Evolutionary conservation across 2,329 filamentous ascomycete genomes (phyloP).

Genomic region (Pezicula radicicola): DNA sequence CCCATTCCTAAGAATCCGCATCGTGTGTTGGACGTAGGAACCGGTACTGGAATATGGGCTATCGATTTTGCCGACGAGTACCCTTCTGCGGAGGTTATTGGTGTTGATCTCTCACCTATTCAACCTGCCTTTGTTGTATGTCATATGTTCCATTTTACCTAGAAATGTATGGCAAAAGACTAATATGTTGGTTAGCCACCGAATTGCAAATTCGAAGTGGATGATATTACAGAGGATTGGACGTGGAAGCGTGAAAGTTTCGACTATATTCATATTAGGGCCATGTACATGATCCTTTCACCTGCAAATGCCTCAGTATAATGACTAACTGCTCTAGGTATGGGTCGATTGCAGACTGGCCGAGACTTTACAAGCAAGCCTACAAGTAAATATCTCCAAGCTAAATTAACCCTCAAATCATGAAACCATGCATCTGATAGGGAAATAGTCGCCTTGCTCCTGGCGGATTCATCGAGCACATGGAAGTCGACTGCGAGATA

Average conservation of each 20-base stretch:
- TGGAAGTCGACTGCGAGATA: slow-evolving; percentile 6
- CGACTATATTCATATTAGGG: slow-evolving; percentile 55
- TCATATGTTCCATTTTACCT: no score
- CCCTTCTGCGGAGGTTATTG: slow-evolving; percentile 20
- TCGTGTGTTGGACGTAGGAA: slow-evolving; percentile 31
- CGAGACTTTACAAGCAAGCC: slow-evolving; percentile 46
- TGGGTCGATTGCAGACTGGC: slow-evolving; percentile 53
- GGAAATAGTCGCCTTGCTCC: slow-evolving; percentile 23
- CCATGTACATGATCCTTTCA: slow-evolving; percentile 36
- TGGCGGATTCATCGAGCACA: slow-evolving; percentile 27
- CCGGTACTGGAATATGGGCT: slow-evolving; percentile 35
- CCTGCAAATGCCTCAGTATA: no score
- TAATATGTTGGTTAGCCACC: slow-evolving; percentile 30
- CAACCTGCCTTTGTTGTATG: slow-evolving; percentile 37
- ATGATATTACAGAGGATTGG: slow-evolving; percentile 48
- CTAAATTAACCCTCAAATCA: no score
- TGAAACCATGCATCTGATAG: no score
- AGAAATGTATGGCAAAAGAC: no score
- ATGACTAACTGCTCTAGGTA: no score
- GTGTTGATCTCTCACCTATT: slow-evolving; percentile 23
- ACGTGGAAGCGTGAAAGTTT: slow-evolving; percentile 41
- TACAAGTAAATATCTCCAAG: slow-evolving; percentile 32
- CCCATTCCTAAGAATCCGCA: slow-evolving; percentile 22
- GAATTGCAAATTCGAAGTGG: slow-evolving; percentile 60
- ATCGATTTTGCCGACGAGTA: slow-evolving; percentile 23